Evolutionary conservation across 148 eudicot genomes (phyloP), one percentile per base, ranked within the genome.

Genomic region (Camellia granthamiana): DNA sequence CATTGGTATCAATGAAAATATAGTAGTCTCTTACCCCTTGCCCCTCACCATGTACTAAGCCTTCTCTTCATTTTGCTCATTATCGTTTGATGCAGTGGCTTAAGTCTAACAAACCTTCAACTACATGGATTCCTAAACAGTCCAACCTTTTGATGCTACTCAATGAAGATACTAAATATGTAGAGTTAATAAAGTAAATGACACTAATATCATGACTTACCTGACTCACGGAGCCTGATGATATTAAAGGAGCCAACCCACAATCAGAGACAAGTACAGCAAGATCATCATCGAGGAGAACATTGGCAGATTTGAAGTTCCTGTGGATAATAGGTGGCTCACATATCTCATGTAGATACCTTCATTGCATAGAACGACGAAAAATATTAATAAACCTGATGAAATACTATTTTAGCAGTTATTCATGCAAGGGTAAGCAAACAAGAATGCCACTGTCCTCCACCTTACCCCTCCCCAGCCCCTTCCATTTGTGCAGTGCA

Each of bases 251-350:
- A 69, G 92, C 93, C 88, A 96, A 87, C 46, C 99, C 98, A 84
- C 99, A 96, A 87, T 96, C 99, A 62, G 99, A 96, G 84, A 93
- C 95, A 69, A 84, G 92, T 67, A 96, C 97, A 72, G 84, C 80
- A 51, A 92, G 91, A 64, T 92, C 97, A 77, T 96, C 98, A 81
- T 96, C 95, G 38, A 96, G 98, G 78, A 96, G 97, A 84, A 96
- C 89, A 86, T 96, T 96, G n/a, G 87, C 91, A 62, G 97, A 88
- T 84, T 96, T 96, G 91, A 96, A 93, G 85, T 96, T 93, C 84
- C 97, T 85, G 83, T 96, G 99, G 49, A 96, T 88, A 52, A 96
- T 84, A 63, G 97, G 91, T 63, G 99, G 99, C 80, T 96, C 99
- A 81, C 95, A 93, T 72, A 87, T 78, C 89, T 96, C 99, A 30